A percentile compares a stretch with the other conserved stretches of the same genome.
phyloP scores from a whole-genome alignment of 805 yeast genomes.

The Torulaspora indica region DNA sequence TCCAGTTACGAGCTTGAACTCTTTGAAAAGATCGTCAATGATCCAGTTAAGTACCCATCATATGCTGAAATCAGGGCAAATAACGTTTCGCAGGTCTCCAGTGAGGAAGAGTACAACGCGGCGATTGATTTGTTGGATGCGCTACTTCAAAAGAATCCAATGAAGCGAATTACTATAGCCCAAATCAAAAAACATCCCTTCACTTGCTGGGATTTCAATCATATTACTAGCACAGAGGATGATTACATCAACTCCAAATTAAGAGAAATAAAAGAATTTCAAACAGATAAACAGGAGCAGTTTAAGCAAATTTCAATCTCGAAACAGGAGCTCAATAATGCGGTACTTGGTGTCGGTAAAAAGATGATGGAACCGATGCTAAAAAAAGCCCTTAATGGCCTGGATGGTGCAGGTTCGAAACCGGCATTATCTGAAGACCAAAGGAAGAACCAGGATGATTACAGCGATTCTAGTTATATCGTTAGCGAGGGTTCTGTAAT shows the following conservation, averaged over 20 bases:
- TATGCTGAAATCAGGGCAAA: conserved; percentile 26
- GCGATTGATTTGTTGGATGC: conserved; percentile 54
- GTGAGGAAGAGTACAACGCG: conserved; percentile 40
- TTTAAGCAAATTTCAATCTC: conserved; percentile 52
- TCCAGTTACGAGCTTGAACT: conserved; percentile 67
- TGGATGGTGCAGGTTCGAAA: not conserved
- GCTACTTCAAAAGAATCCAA: conserved; percentile 67
- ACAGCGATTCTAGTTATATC: conserved; percentile 19
- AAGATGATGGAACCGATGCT: conserved; percentile 43
- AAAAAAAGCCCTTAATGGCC: conserved; percentile 3
- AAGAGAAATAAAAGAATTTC: conserved; percentile 26
- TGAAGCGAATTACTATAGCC: conserved; percentile 57
- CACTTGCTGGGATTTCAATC: conserved; percentile 42
- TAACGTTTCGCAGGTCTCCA: conserved; percentile 32
- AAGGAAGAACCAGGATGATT: conserved; percentile 1
- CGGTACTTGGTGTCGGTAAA: conserved; percentile 77
- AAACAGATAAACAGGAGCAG: conserved; percentile 28
- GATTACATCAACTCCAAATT: conserved; percentile 13
- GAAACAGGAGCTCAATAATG: conserved; percentile 65
- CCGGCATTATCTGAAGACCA: not conserved
- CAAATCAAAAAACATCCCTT: conserved; percentile 79
- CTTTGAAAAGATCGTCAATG: conserved; percentile 72
- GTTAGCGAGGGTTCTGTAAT: conserved; percentile 26
- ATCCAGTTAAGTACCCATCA: conserved; percentile 55
- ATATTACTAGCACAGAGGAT: conserved; percentile 14